Percentiles rank a stretch among this genome's conserved stretches.
phyloP scores from a whole-genome alignment of 768 basidiomycete genomes.

The Russula virescens region DNA sequence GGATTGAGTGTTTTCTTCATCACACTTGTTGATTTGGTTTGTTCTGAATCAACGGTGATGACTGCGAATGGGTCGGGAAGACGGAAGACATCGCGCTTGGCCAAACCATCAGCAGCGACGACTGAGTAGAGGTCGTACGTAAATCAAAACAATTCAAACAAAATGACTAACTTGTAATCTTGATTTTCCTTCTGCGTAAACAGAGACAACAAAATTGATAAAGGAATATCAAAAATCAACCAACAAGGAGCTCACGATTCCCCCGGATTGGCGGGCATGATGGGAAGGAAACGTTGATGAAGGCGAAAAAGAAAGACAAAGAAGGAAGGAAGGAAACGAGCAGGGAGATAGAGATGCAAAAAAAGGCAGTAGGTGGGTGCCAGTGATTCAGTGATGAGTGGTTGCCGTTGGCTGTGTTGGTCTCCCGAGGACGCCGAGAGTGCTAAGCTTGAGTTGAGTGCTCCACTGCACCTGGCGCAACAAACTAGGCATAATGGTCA shows the following conservation, averaged over 20 bases:
- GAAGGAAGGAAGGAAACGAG: no score
- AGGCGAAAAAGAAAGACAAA: slow-evolving; percentile 10
- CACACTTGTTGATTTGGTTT: slow-evolving; percentile 93
- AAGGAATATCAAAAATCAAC: not conserved
- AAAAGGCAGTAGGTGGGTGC: not conserved
- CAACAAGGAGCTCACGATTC: slow-evolving; percentile 27
- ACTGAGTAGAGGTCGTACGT: slow-evolving; percentile 43
- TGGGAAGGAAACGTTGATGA: slow-evolving; percentile 30
- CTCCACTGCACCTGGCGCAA: not conserved
- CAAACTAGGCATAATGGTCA: no score
- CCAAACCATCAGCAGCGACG: slow-evolving; percentile 90
- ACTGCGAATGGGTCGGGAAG: slow-evolving; percentile 98
- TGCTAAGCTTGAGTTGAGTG: no score
- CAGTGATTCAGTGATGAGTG: not conserved
- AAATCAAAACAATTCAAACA: not conserved
- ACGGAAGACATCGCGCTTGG: slow-evolving; percentile 92
- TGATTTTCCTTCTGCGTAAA: slow-evolving; percentile 57
- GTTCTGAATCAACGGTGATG: slow-evolving; percentile 96
- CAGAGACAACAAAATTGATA: slow-evolving; percentile 20
- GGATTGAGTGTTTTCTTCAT: slow-evolving; percentile 95
- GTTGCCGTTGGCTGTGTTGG: no score
- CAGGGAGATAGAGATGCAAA: no score
- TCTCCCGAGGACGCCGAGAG: no score
- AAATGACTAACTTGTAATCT: slow-evolving; percentile 57
- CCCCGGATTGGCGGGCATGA: slow-evolving; percentile 30